Evolutionary conservation across 164 flowering plant genomes (phyloP).

Genomic region (Chloranthus sessilifolius): DNA sequence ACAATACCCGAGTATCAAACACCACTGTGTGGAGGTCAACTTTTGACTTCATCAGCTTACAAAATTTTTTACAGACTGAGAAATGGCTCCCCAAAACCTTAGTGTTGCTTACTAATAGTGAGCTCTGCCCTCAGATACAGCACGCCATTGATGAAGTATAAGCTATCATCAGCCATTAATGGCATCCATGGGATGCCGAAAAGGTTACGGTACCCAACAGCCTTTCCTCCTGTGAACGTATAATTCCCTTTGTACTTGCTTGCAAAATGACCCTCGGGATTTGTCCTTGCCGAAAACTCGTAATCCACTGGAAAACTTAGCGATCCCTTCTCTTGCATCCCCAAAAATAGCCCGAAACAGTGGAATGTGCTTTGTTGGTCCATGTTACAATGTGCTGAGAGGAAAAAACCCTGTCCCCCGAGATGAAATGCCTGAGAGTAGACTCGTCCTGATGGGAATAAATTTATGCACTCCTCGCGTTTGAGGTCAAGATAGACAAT

Average conservation of each 20-base stretch:
- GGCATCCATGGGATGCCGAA: conserved; percentile 72
- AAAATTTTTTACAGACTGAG: too few relatives aligned
- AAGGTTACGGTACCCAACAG: conserved; percentile 85
- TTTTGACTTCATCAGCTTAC: too few relatives aligned
- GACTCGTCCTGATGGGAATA: conserved; percentile 81
- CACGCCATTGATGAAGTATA: conserved; percentile 65
- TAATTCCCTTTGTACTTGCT: conserved; percentile 91
- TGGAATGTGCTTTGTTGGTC: conserved; percentile 90
- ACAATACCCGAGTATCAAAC: too few relatives aligned
- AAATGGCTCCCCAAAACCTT: too few relatives aligned
- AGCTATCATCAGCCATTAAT: conserved; percentile 80
- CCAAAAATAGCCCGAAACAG: conserved; percentile 88
- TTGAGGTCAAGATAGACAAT: conserved; percentile 85
- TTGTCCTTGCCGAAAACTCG: conserved; percentile 85
- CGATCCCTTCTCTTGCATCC: conserved; percentile 95
- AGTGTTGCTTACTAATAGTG: conserved; percentile 49
- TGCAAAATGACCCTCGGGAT: conserved; percentile 42
- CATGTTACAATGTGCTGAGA: conserved; percentile 98
- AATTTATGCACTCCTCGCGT: conserved; percentile 66
- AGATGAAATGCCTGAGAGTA: conserved; percentile 95
- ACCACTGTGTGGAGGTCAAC: too few relatives aligned
- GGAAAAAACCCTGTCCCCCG: conserved; percentile 93
- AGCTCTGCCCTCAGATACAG: conserved; percentile 93
- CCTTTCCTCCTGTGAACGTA: conserved; percentile 95
- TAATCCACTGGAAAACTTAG: conserved; percentile 83